Evolutionary conservation across 2,329 filamentous ascomycete genomes (phyloP).

Genomic region (Cladophialophora carrionii): DNA sequence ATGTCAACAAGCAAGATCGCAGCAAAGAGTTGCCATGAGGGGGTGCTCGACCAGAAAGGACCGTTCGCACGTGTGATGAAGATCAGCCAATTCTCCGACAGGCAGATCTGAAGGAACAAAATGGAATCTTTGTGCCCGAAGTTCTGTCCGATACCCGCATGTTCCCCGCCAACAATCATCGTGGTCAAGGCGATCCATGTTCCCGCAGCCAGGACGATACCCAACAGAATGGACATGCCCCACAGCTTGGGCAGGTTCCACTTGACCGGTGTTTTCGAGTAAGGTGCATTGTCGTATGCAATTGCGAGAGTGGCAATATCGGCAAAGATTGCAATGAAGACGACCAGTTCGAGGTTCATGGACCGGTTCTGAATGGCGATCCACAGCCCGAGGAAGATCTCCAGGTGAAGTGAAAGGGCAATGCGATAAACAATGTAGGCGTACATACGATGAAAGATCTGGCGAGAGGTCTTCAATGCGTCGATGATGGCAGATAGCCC

Average conservation of each 20-base stretch:
- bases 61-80: slow-evolving; percentile 94
- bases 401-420: slow-evolving; percentile 84
- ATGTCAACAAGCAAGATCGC: slow-evolving; percentile 82
- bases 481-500: slow-evolving; percentile 92
- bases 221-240: slow-evolving; percentile 86
- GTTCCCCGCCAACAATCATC: slow-evolving; percentile 68
- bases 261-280: slow-evolving; percentile 83
- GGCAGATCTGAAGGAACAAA: slow-evolving; percentile 84
- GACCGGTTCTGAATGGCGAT: slow-evolving; percentile 84
- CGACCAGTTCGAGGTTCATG: slow-evolving; percentile 82
- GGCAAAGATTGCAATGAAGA: slow-evolving; percentile 94
- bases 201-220: slow-evolving; percentile 76
- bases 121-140: slow-evolving; percentile 80
- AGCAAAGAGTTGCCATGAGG: slow-evolving; percentile 79
- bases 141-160: slow-evolving; percentile 88
- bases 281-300: slow-evolving; percentile 90
- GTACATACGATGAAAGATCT: slow-evolving; percentile 97
- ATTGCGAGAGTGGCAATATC: slow-evolving; percentile 91
- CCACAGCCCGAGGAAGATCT: slow-evolving; percentile 90
- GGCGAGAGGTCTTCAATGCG: slow-evolving; percentile 86
- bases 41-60: slow-evolving; percentile 86
- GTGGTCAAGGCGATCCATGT: slow-evolving; percentile 90
- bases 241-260: slow-evolving; percentile 94
- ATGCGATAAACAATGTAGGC: slow-evolving; percentile 96
- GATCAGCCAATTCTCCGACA: slow-evolving; percentile 95